Percentiles rank a stretch among this genome's conserved stretches.
These are phyloP conservation scores for Ogataea trehaloabstinens DNA, from an alignment of 805 yeast species.

Conservation along the genomic window DNA sequence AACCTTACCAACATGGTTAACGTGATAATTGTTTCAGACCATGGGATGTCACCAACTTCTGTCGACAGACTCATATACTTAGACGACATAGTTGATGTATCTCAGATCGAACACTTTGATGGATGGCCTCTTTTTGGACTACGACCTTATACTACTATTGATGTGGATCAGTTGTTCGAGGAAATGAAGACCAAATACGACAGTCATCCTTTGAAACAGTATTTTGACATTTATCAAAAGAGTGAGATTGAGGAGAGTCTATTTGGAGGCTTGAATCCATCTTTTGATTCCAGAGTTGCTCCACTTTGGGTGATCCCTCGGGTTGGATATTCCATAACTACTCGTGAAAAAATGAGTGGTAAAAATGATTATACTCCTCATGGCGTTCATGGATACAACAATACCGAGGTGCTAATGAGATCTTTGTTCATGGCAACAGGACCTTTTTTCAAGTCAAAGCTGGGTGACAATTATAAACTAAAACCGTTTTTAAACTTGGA, in stretches of 20 bases:
- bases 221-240: constrained; percentile 47
- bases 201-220: constrained; percentile 25
- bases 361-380: constrained; percentile 53
- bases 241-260: constrained; percentile 55
- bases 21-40: constrained; percentile 79
- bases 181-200: constrained; percentile 38
- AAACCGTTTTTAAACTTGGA: constrained; percentile 72
- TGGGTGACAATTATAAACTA: constrained; percentile 35
- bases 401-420: constrained; percentile 75
- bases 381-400: constrained; percentile 87
- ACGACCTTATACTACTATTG: constrained; percentile 46
- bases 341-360: constrained; percentile 52
- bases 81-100: constrained; percentile 65
- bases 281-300: constrained; percentile 63
- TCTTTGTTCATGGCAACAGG: constrained; percentile 80
- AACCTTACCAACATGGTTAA: constrained; percentile 67
- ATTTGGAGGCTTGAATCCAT: constrained; percentile 48
- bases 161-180: constrained; percentile 44
- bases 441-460: constrained; percentile 57
- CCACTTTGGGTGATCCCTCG: constrained; percentile 85
- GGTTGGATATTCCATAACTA: constrained; percentile 74
- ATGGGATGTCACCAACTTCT: constrained; percentile 90
- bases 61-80: constrained; percentile 64
- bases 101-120: constrained; percentile 58
- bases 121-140: constrained; percentile 89